Percentiles rank a stretch among this genome's conserved stretches.
Conservation (phyloP, 2,329 filamentous ascomycete species). For the Aspergillus niger region DNA sequence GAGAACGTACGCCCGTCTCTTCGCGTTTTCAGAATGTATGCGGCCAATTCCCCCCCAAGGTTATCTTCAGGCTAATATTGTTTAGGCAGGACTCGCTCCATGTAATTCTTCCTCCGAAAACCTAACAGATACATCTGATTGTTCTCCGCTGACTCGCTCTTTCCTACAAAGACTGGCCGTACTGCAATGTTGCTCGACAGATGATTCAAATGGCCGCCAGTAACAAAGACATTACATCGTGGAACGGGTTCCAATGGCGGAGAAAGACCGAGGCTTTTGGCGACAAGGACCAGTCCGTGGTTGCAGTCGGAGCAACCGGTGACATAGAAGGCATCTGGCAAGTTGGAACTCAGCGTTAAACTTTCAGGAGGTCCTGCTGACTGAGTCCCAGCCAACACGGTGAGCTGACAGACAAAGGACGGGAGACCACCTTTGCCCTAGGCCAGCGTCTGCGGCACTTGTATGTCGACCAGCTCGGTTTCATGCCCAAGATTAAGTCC, state of each 20-base stretch:
- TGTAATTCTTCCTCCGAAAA: slow-evolving; percentile 38
- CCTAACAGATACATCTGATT: neutral
- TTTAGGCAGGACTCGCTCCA: slow-evolving; percentile 52
- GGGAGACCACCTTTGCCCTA: slow-evolving; percentile 69
- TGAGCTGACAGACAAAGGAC: slow-evolving; percentile 74
- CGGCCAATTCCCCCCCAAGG: neutral
- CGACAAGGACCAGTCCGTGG: slow-evolving; percentile 65
- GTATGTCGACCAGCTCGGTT: slow-evolving; percentile 73
- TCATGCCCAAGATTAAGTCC: slow-evolving; percentile 64
- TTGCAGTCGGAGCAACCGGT: slow-evolving; percentile 67
- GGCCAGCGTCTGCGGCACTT: slow-evolving; percentile 68
- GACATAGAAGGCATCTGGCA: slow-evolving; percentile 82
- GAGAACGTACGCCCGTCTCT: slow-evolving; percentile 79
- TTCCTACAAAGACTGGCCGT: slow-evolving; percentile 71
- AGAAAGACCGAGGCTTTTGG: slow-evolving; percentile 84
- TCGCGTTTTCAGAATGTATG: slow-evolving; percentile 79
- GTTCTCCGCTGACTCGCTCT: neutral
- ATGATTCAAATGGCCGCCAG: slow-evolving; percentile 65
- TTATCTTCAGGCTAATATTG: slow-evolving; percentile 22
- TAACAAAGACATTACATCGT: slow-evolving; percentile 54
- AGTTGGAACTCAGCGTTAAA: slow-evolving; percentile 34
- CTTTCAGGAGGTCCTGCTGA: slow-evolving; percentile 6
- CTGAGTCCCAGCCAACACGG: slow-evolving; percentile 50
- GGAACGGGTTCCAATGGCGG: slow-evolving; percentile 63
- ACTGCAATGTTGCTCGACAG: slow-evolving; percentile 76